phyloP scores from a whole-genome alignment of 2,329 filamentous ascomycete genomes.

The Hypoxylon rubiginosum region DNA sequence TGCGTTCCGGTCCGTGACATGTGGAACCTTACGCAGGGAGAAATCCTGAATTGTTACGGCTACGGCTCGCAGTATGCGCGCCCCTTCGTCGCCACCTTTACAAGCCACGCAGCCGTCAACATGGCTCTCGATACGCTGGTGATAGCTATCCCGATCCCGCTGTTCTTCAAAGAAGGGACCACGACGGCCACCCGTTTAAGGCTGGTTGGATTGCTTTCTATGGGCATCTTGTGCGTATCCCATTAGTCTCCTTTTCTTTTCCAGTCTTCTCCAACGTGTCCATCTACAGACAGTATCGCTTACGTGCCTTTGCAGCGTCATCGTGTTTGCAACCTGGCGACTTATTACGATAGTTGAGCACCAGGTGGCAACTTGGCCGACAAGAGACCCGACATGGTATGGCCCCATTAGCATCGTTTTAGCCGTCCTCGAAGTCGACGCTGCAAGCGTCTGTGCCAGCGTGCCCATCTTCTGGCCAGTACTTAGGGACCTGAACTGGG shows the following conservation, averaged over 20 bases:
- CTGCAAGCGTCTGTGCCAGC: conserved; percentile 47
- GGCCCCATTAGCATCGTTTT: conserved; percentile 48
- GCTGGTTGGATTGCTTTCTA: conserved; percentile 48
- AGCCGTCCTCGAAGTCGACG: conserved; percentile 46
- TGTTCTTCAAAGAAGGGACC: conserved; percentile 49
- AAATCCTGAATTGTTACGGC: conserved; percentile 46
- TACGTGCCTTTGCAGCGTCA: conserved; percentile 37
- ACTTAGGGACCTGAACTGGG: conserved; percentile 41
- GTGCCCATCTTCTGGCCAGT: conserved; percentile 51
- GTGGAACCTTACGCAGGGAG: conserved; percentile 36
- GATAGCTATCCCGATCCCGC: conserved; percentile 51
- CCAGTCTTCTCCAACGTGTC: conserved; percentile 5
- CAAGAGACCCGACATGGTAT: conserved; percentile 54
- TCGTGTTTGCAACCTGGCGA: conserved; percentile 52
- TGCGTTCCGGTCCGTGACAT: conserved; percentile 46
- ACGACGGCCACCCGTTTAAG: conserved; percentile 45
- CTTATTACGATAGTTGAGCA: conserved; percentile 50
- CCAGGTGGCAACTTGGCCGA: conserved; percentile 50
- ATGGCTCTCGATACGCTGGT: conserved; percentile 53
- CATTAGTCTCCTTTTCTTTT: background rate
- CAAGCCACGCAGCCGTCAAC: conserved; percentile 53
- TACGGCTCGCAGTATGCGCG: conserved; percentile 49
- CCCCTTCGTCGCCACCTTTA: conserved; percentile 51
- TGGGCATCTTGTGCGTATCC: conserved; percentile 50
- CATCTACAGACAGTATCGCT: background rate